Percentiles rank a stretch among this genome's conserved stretches.
Conservation (phyloP, 768 basidiomycete genomes). For the Tephrocybe sp. region DNA sequence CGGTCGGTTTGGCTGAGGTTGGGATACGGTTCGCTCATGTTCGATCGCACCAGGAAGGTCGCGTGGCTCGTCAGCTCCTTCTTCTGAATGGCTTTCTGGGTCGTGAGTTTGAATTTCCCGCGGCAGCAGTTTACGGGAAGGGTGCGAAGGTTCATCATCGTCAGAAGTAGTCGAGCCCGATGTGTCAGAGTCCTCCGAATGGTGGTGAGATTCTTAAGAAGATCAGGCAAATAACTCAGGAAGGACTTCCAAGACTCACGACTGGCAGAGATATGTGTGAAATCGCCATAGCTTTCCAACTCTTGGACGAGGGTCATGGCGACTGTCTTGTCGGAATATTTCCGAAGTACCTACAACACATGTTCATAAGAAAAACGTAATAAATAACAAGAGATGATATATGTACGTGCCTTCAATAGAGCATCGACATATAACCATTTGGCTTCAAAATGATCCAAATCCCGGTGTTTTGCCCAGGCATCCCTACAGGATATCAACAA, state of each 20-base stretch:
- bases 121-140: constrained; percentile 15
- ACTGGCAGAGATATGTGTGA: constrained; percentile 62
- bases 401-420: constrained; percentile 66
- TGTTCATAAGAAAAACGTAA: background rate
- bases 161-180: constrained; percentile 64
- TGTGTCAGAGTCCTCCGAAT: constrained; percentile 59
- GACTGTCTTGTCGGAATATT: constrained; percentile 81
- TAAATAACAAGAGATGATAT: background rate
- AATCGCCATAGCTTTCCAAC: constrained; percentile 72
- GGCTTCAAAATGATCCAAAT: constrained; percentile 74
- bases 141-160: constrained; percentile 20
- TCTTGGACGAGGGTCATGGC: constrained; percentile 77
- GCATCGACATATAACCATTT: constrained; percentile 91
- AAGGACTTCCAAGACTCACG: constrained; percentile 38
- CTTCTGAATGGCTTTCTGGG: constrained; percentile 36
- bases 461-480: constrained; percentile 93
- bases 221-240: background rate
- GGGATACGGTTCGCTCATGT: constrained; percentile 29
- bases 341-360: constrained; percentile 63
- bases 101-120: constrained; percentile 11
- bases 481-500: constrained; percentile 55
- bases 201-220: constrained; percentile 41
- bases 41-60: constrained; percentile 36
- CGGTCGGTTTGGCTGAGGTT: constrained; percentile 54
- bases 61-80: constrained; percentile 50